Conservation (phyloP, 768 basidiomycete species). For the Hericium coralloides region DNA sequence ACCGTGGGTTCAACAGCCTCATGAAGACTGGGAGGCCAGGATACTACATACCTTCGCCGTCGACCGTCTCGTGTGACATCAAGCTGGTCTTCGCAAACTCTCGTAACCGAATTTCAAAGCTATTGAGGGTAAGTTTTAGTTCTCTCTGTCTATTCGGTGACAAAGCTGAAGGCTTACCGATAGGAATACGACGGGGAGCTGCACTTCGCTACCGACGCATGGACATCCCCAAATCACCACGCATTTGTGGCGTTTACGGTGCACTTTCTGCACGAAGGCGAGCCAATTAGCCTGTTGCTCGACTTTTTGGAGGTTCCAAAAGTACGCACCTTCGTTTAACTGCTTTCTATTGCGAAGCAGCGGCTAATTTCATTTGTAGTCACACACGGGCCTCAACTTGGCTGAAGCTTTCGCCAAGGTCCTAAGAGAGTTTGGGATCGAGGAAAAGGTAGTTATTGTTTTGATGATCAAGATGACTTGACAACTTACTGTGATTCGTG, state of each 20-base stretch:
- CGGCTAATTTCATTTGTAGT: conserved; percentile 3
- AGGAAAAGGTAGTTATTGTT: conserved; percentile 12
- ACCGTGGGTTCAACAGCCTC: background rate
- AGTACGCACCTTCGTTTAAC: conserved; percentile 3
- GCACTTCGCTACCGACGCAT: conserved; percentile 27
- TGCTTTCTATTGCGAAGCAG: background rate
- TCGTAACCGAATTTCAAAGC: conserved; percentile 16
- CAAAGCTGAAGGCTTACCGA: background rate
- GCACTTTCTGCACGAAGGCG: conserved; percentile 25
- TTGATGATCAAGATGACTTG: background rate
- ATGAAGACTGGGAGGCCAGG: conserved; percentile 27
- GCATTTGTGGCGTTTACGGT: conserved; percentile 24
- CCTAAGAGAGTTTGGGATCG: conserved; percentile 19
- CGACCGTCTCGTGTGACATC: conserved; percentile 26
- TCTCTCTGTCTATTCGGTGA: background rate
- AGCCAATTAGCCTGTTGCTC: conserved; percentile 20
- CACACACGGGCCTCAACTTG: conserved; percentile 23
- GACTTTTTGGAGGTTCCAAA: conserved; percentile 30
- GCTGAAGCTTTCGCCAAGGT: conserved; percentile 17
- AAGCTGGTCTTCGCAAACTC: conserved; percentile 20
- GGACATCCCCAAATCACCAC: conserved; percentile 29
- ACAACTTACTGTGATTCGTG: conserved; percentile 16
- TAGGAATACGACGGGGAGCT: conserved; percentile 23
- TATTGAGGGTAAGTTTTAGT: conserved; percentile 5
- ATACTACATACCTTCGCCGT: conserved; percentile 24